Evolutionary conservation across 306 rosid species (phyloP), one percentile per base, ranked within the genome.

Genomic region (Cucumis hystrix): DNA sequence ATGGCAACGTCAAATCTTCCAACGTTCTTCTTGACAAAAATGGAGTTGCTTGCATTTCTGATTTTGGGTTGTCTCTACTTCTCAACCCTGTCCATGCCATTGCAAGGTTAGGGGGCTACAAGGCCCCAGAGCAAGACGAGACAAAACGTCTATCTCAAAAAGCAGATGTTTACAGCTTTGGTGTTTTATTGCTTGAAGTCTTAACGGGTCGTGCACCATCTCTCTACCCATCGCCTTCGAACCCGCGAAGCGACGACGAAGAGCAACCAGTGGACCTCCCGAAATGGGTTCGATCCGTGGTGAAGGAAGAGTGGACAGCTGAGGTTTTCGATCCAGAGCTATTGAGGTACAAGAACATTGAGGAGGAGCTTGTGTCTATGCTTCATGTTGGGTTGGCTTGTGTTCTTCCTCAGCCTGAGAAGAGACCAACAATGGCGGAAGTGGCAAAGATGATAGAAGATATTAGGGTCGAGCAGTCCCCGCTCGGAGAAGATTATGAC

Each of bases 271-370:
- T 86, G 73, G 99, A 96, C 74, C 92, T 96, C 37, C 97, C 97
- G 0, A 91, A 90, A 76, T 96, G 99, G 99, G 98, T 92, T 35
- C 86, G 97, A 0, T 96, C 98, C 0, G 97, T 96, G 8, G 99
- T 92, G 83, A 92, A 84, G 84, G 99, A 96, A 82, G 99, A 96
- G 87, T 96, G 99, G 99, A 96, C 99, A 0, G 98, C 91, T 0
- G 99, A 96, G 79, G 99, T 96, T 84, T 96, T 96, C 70, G 99
- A 96, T 78, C 96, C 88, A 21, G 99, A 96, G 65, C 89, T 96
- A 12, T 63, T 92, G 79, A 77, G 99, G 75, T 96, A 96, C 80
- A 96, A 96, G 91, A 92, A 96, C 88, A 96, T 96, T 49, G 99
- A 96, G 82, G 99, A 96, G 77, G 99, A 96, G 86, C 97, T 96